phyloP scores from a whole-genome alignment of 805 yeast species.

The Zygoascus biomembranicola region DNA sequence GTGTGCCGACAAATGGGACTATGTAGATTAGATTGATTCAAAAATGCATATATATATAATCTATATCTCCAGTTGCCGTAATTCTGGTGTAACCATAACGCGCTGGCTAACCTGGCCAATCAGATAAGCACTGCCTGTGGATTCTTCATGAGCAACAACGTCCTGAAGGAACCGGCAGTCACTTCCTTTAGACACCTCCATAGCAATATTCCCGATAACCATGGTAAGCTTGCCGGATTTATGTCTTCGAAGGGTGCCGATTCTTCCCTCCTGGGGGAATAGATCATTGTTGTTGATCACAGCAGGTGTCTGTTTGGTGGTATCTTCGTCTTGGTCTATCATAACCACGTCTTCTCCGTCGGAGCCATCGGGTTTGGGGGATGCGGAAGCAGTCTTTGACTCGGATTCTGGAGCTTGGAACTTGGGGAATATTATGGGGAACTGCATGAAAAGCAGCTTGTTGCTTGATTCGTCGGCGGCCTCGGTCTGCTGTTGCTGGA shows the following conservation, averaged over 20 bases:
- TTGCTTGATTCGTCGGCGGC: slow-evolving; percentile 13
- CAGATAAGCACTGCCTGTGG: slow-evolving; percentile 35
- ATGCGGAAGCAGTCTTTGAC: background rate
- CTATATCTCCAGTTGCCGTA: background rate
- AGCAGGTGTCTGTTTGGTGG: background rate
- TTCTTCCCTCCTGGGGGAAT: slow-evolving; percentile 40
- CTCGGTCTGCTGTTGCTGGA: background rate
- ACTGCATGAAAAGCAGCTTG: slow-evolving; percentile 36
- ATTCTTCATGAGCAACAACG: slow-evolving; percentile 46
- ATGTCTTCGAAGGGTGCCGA: slow-evolving; percentile 71
- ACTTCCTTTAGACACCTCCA: slow-evolving; percentile 68
- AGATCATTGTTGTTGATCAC: background rate
- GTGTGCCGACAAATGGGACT: slow-evolving; percentile 11
- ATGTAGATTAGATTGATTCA: too few species aligned
- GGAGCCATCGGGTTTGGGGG: background rate
- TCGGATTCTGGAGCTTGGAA: slow-evolving; percentile 17
- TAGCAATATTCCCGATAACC: slow-evolving; percentile 58
- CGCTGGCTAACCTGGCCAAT: slow-evolving; percentile 41
- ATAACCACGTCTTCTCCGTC: slow-evolving; percentile 13
- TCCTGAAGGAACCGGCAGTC: slow-evolving; percentile 66
- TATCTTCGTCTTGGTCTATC: slow-evolving; percentile 5
- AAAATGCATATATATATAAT: background rate
- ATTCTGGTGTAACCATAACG: background rate
- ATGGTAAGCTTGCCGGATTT: slow-evolving; percentile 76
- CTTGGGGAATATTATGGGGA: slow-evolving; percentile 40